Base-by-base conservation (phyloP, 192 early-diverging fungal species). In the Backusella psychrophila region DNA sequence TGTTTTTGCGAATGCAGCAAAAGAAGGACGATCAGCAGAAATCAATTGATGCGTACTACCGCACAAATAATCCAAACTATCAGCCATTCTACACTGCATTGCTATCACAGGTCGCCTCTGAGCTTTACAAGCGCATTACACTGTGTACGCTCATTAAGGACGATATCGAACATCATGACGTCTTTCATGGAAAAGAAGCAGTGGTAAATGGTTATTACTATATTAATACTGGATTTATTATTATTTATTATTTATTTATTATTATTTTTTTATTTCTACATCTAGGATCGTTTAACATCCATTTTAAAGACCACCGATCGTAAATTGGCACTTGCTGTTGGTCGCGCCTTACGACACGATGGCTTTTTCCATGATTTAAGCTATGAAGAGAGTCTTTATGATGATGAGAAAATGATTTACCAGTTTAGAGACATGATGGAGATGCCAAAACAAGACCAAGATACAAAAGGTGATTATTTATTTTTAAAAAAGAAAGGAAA, bases 301-400 rank as follows among this genome's bases (percentile, higher is more conserved):
- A 90, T 97, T 31, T 91, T 96, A 74, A 85, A 89, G 68, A 93
- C 94, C 0, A 89, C 87, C 3, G 95, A 99, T 79, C 88, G 96
- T 71, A 96, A 96, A 69, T 83, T 97, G 71, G 94, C 94, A 4
- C 81, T 98, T 26, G 85, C 96, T 6, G 82, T 97, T 14, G 97
- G 97, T 11, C 89, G 96, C 21, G 91, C 96, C 9, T 82, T 99
- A 68, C 95, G 94, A 77, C 87, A 92, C 65, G 96, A 99, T 81
- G 87, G 87, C 29, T 91, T 98, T 73, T 95, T 98, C 81, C 93
- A 96, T 77, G 95, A 99, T 82, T 94, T 98, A 19, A 91, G 85
- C 6, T 96, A 93, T 78, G 91, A 91, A 63, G 92, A 94, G 78
- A 84, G 91, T 2, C 87, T 98, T 68, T 89, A 93, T 14, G 96